Conservation (phyloP, 306 rosid species). For the Arachis stenosperma region DNA sequence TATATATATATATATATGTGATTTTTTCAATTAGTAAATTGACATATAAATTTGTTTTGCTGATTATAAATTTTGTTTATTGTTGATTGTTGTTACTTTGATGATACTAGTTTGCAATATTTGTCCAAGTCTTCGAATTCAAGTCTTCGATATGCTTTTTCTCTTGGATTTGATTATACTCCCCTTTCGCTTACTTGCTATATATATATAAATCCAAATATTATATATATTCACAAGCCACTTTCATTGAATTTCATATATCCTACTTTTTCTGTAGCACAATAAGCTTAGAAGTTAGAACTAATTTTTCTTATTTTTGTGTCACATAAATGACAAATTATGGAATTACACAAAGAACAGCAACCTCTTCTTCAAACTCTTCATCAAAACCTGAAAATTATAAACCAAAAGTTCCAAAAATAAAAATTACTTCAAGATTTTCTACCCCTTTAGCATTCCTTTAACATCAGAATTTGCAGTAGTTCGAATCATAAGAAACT, state of each 20-base stretch:
- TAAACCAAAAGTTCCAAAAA: constrained; percentile 43
- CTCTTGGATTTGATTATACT: not conserved
- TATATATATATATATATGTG: no score
- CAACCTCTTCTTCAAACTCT: constrained; percentile 37
- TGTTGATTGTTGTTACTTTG: no score
- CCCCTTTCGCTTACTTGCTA: not conserved
- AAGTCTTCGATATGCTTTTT: not conserved
- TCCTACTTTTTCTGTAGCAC: not conserved
- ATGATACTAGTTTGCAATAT: not conserved
- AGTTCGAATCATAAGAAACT: constrained; percentile 47
- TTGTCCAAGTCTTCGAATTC: constrained; percentile 7
- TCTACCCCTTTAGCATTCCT: constrained; percentile 56
- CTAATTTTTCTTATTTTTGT: not conserved
- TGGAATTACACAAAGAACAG: constrained; percentile 54
- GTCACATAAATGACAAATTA: constrained; percentile 40
- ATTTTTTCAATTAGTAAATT: no score
- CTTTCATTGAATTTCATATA: no score
- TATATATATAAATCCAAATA: no score
- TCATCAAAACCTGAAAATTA: constrained; percentile 17
- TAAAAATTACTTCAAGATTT: constrained; percentile 39
- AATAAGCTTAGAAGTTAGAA: not conserved
- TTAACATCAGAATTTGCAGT: constrained; percentile 55
- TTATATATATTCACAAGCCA: not conserved
- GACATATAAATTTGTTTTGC: no score
- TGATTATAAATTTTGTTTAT: no score